Percentiles rank a stretch among this genome's conserved stretches.
Conservation (phyloP, 768 basidiomycete genomes). For the Calocybe indica region DNA sequence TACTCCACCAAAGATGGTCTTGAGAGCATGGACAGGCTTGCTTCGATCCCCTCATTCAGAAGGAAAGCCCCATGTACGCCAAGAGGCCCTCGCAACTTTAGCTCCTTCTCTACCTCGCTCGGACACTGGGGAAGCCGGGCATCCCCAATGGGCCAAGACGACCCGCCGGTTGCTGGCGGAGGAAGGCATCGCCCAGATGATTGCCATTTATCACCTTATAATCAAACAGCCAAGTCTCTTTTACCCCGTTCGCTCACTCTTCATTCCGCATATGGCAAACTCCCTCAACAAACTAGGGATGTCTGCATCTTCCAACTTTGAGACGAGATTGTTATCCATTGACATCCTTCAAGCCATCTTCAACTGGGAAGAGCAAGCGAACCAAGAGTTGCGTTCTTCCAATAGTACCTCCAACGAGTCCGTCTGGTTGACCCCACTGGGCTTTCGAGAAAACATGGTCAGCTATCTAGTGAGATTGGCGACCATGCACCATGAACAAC, state of each 20-base stretch:
- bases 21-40: conserved; percentile 87
- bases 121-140: conserved; percentile 50
- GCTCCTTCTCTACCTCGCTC: conserved; percentile 73
- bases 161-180: conserved; percentile 84
- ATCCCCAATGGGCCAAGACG: conserved; percentile 79
- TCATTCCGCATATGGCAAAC: conserved; percentile 90
- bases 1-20: conserved; percentile 85
- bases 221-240: conserved; percentile 88
- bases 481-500: conserved; percentile 57
- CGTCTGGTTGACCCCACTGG: conserved; percentile 70
- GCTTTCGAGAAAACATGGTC: conserved; percentile 85
- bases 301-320: conserved; percentile 58
- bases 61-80: conserved; percentile 74
- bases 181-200: conserved; percentile 68
- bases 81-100: conserved; percentile 80
- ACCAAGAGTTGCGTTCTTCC: conserved; percentile 16
- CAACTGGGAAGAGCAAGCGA: conserved; percentile 82
- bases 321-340: conserved; percentile 81
- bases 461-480: conserved; percentile 93
- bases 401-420: conserved; percentile 19
- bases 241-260: conserved; percentile 87
- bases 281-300: conserved; percentile 87
- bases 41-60: conserved; percentile 68
- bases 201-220: conserved; percentile 88
- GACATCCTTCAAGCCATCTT: conserved; percentile 91